Base-by-base conservation (phyloP, 768 basidiomycete species). In the Suillus placidus region DNA sequence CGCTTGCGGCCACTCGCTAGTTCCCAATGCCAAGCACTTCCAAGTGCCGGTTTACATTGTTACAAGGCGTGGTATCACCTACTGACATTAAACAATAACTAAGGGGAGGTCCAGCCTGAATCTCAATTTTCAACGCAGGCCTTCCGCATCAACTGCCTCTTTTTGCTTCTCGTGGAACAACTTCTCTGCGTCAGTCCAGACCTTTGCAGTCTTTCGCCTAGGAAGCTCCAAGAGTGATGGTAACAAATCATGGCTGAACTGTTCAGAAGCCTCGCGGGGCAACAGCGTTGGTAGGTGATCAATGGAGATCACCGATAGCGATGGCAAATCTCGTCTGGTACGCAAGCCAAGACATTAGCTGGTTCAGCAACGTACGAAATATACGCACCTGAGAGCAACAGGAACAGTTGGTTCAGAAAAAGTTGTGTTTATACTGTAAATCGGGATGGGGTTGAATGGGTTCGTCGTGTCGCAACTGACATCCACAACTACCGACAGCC, bases 381-480 rank as follows among this genome's bases (percentile, higher is more conserved):
- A 7, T 40, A 83, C 91, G 79, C 71, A 94, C 91, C 86, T 88
- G 71, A 93, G 87, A 55, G 88, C 87, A 45, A 95, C 95, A 66
- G 89, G 83, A 47, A 98, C 93, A 3, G 96, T 97, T 20, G 97
- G 97, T 64, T 93, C 85, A 56, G 89, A 85, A 77, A 98, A 98
- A 0, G 94, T 95, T 26, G 97, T 99, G 80, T 97, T 98, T 80
- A 95, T 85, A 63, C 74, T 82, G 80, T 99, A 99, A 67, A 99
- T 90, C 10, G 97, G 97, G 70, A 99, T 92, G 1, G 97, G 97
- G 78, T 99, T 99, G 85, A 91, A 91, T 18, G 97, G 96, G 78
- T 99, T 99, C 62, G 95, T 99, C 30, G 97, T 99, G 77, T 99
- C 97, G 82, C 97, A 99, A 76, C 94, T 97, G 71, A 99, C 97